Evolutionary conservation across 371 early-diverging fungal genomes (phyloP), one percentile per base, ranked within the genome.

Genomic region (Haplosporangium sp.): DNA sequence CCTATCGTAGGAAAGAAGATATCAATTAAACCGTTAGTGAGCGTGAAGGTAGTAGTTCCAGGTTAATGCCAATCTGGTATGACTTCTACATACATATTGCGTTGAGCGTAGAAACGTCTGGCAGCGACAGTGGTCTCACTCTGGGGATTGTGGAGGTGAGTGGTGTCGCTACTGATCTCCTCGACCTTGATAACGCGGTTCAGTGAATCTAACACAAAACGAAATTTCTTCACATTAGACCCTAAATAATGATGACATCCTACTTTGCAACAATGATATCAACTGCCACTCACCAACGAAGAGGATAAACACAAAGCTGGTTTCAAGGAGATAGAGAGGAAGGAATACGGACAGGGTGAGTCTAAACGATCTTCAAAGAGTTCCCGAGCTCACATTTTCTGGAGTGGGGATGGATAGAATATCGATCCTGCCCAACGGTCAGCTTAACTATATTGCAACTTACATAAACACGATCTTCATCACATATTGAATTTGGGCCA

Each of bases 91-190:
- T 82, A 95, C 82, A 95, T 86, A 83, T 96, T 96, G 75, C 97
- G 88, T 83, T 96, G 97, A 36, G 93, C 93, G 66, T 95, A 95
- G 74, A 96, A 95, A 73, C 90, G 89, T 70, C 87, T 88, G 10
- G 92, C 88, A 67, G 90, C 87, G 40, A 87, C 77, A 66, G 83
- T 86, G 42, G 91, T 84, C 59, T 93, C 90, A n/a, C 83, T 72
- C 29, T 75, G 70, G 37, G 55, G 75, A 72, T 77, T 83, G 71
- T 53, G 73, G 79, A 75, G 85, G 64, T 57, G 80, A 50, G 55
- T 83, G 42, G 50, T 67, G 13, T 81, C 81, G 16, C 80, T 81
- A 38, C 77, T 80, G n/a, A 80, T 75, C 14, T 82, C 79, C 38
- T 90, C 84, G 21, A 88, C 87, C 71, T 85, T 85, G 60, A 85